phyloP scores from a whole-genome alignment of 495 filamentous ascomycete species.

The Aspergillus asperescens region DNA sequence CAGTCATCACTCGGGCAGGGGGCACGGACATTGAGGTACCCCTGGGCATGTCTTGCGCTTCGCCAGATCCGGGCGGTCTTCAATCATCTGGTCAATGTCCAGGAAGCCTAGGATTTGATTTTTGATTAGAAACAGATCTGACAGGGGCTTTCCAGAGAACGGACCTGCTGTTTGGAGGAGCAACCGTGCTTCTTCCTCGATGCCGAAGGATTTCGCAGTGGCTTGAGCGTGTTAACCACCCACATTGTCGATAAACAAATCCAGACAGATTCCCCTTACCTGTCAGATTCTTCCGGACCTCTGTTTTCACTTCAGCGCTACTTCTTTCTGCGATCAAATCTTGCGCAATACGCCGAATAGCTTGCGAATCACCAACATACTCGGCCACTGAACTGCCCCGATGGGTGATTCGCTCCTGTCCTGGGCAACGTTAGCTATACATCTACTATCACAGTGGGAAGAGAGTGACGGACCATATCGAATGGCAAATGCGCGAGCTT shows the following conservation, averaged over 20 bases:
- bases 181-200: constrained; percentile 16
- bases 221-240: background rate
- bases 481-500: constrained; percentile 21
- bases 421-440: background rate
- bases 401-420: background rate
- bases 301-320: background rate
- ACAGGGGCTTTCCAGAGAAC: background rate
- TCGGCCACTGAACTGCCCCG: background rate
- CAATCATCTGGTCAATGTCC: constrained; percentile 22
- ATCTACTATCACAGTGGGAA: background rate
- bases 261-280: background rate
- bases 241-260: background rate
- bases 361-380: too few relatives aligned
- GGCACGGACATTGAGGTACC: constrained; percentile 4
- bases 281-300: constrained; percentile 3
- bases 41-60: background rate
- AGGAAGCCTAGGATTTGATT: constrained; percentile 25
- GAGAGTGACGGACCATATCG: constrained; percentile 7
- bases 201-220: background rate
- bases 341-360: background rate
- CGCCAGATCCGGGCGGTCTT: background rate
- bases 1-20: background rate
- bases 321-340: constrained; percentile 1
- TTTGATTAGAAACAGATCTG: background rate
- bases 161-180: constrained; percentile 20